These are phyloP conservation scores for Nymphaea colorata DNA, from an alignment of 164 flowering plant genomes.

Conservation along the genomic window DNA sequence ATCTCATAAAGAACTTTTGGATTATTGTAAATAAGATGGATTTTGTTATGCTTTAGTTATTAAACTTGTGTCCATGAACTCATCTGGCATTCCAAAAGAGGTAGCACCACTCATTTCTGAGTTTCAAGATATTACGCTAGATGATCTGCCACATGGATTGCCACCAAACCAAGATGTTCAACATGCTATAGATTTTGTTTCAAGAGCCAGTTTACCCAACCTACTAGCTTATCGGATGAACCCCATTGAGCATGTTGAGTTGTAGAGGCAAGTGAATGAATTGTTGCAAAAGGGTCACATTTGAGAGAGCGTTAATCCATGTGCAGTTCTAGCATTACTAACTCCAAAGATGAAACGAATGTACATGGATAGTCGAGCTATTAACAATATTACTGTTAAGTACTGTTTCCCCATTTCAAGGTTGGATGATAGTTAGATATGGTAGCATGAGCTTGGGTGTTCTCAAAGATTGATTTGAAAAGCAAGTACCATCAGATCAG, in stretches of 20 bases:
- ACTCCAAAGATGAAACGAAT: not conserved
- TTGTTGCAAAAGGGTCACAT: not conserved
- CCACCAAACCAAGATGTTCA: not conserved
- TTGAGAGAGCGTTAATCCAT: not conserved
- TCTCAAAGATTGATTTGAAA: not conserved
- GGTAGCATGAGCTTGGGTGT: not conserved
- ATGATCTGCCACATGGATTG: not conserved
- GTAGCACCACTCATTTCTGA: too few relatives aligned
- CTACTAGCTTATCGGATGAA: not conserved
- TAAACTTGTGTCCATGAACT: not conserved
- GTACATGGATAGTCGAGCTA: not conserved
- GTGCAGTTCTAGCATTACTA: not conserved
- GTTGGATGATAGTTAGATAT: constrained; percentile 1
- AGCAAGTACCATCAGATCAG: not conserved
- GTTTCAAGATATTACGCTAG: not conserved
- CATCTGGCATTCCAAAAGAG: not conserved
- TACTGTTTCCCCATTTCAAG: not conserved
- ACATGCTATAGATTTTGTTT: not conserved
- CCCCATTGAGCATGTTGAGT: not conserved
- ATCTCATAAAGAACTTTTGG: not conserved
- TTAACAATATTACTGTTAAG: not conserved
- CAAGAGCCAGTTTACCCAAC: not conserved
- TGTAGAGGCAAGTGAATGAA: not conserved
- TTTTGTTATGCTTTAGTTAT: not conserved
- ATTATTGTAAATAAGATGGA: not conserved